Base-by-base conservation (phyloP, 352 stramenopile genomes). In the Pythium aquatile region DNA sequence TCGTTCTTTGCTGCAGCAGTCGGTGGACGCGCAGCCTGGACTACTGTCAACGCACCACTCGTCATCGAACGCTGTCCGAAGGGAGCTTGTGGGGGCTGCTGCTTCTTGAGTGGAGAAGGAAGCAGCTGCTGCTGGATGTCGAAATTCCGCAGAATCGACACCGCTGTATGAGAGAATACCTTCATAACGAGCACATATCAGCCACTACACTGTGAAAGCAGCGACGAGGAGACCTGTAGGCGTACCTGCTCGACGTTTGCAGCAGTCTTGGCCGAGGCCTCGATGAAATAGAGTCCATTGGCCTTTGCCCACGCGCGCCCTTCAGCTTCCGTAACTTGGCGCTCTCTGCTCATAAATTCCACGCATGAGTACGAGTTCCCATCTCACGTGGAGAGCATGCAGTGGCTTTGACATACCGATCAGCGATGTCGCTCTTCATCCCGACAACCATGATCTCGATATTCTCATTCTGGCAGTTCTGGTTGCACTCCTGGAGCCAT, bases 391-490 rank as follows among this genome's bases (percentile, higher is more conserved):
- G n/a, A 17, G 20, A 24, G 20, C 20, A 1, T 16, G 14, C 16
- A 48, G 1, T 1, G 13, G 11, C 13, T 3, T 7, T 2, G 14
- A 55, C 63, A 37, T 11, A 82, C 74, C 66, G 60, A 13, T 83
- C 70, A 0, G 57, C 40, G 26, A 94, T 61, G 49, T 94, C 86
- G 62, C 79, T 88, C 66, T 94, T 94, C 83, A 93, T 94, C 33
- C 86, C 86, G 16, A 94, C 84, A 58, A 94, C 82, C 80, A 93
- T 90, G 65, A 94, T 87, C 65, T 91, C 83, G 47, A 94, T 77
- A 47, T 83, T 79, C 26, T 91, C 79, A 44, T 93, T 94, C 65
- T 92, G 83, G 65, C 83, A 91, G 69, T 94, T 94, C 69, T 94
- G 86, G 48, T 84, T 74, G 60, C 83, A 93, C 62, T 94, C 86